Conservation (phyloP, 176 grass and related monocot species). For the Eleusine indica region DNA sequence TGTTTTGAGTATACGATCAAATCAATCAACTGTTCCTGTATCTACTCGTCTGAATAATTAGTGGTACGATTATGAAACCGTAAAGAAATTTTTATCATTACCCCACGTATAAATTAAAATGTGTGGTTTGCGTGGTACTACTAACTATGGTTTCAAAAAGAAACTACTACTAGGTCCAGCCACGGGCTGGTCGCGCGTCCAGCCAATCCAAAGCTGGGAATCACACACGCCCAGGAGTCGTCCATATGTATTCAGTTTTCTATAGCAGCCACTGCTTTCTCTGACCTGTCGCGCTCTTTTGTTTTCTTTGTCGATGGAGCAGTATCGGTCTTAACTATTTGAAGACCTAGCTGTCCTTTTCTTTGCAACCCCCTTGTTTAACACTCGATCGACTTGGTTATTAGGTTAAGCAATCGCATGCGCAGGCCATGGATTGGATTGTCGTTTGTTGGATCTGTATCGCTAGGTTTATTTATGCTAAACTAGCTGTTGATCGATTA, state of each 20-base stretch:
- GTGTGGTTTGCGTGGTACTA: background rate
- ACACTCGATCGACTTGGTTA: background rate
- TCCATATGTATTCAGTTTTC: background rate
- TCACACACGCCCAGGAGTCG: background rate
- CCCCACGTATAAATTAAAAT: background rate
- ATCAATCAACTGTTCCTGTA: background rate
- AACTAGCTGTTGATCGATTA: background rate
- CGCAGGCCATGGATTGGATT: background rate
- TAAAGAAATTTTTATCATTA: background rate
- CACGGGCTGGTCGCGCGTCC: background rate
- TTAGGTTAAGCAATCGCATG: background rate
- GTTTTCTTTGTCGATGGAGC: background rate
- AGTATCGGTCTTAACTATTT: constrained; percentile 34
- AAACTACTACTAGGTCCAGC: background rate
- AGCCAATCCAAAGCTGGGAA: background rate
- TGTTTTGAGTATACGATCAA: background rate
- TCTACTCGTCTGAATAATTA: background rate
- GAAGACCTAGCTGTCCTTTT: constrained; percentile 8
- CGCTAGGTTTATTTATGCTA: background rate
- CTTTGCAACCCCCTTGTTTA: background rate
- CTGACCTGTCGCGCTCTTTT: constrained; percentile 9
- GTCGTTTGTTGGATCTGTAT: background rate
- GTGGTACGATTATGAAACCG: background rate
- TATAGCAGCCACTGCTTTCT: constrained; percentile 24
- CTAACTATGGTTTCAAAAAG: no score